Conservation (phyloP, 2,329 filamentous ascomycete genomes). For the Lachnellula occidentalis region DNA sequence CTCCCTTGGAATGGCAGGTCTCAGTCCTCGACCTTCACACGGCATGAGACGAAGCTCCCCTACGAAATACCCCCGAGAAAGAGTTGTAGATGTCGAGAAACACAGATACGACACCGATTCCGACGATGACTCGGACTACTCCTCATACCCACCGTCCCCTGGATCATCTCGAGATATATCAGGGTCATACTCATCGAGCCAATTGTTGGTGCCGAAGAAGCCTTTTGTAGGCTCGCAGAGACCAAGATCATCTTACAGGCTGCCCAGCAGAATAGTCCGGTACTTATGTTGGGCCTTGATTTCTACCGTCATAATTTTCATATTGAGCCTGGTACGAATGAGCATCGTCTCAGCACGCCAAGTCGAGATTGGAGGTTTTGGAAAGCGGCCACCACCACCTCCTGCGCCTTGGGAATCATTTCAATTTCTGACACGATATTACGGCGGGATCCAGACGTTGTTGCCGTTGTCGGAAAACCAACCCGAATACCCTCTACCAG, state of each 20-base stretch:
- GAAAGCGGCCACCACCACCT: slow-evolving; percentile 57
- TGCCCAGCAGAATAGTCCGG: slow-evolving; percentile 69
- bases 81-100: slow-evolving; percentile 28
- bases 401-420: slow-evolving; percentile 76
- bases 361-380: slow-evolving; percentile 50
- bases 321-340: slow-evolving; percentile 67
- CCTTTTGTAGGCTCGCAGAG: slow-evolving; percentile 12
- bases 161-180: slow-evolving; percentile 28
- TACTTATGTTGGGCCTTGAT: slow-evolving; percentile 72
- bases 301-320: slow-evolving; percentile 66
- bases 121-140: slow-evolving; percentile 39
- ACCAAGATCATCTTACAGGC: slow-evolving; percentile 22
- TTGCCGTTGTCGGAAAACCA: slow-evolving; percentile 59
- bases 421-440: slow-evolving; percentile 79
- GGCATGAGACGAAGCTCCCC: slow-evolving; percentile 26
- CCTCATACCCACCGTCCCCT: slow-evolving; percentile 28
- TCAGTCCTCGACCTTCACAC: slow-evolving; percentile 40
- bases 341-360: slow-evolving; percentile 65
- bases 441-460: slow-evolving; percentile 76
- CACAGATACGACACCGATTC: slow-evolving; percentile 33
- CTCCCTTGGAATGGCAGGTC: slow-evolving; percentile 39
- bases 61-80: slow-evolving; percentile 19
- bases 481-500: slow-evolving; percentile 72
- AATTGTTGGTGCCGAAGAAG: slow-evolving; percentile 28
- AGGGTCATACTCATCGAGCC: slow-evolving; percentile 26